Percentiles rank a stretch among this genome's conserved stretches.
These are phyloP conservation scores for Diaporthe citri DNA, from an alignment of 2,329 filamentous ascomycete species.

Conservation along the genomic window DNA sequence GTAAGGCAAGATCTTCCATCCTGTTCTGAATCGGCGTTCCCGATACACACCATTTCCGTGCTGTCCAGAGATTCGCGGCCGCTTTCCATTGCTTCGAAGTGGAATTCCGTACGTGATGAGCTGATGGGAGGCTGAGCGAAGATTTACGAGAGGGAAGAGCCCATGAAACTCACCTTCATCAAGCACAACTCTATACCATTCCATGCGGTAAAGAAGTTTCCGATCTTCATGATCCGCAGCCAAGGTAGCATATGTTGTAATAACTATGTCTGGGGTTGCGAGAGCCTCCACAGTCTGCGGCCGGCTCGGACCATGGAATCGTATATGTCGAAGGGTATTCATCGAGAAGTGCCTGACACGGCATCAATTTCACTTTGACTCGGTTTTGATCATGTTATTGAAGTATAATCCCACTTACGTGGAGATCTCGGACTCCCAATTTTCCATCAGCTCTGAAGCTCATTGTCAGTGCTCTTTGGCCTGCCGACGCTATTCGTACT, in stretches of 20 bases:
- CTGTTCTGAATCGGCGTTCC: conserved; percentile 68
- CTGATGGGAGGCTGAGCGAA: conserved; percentile 46
- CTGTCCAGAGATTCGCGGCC: conserved; percentile 56
- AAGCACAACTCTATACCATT: conserved; percentile 58
- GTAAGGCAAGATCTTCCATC: conserved; percentile 63
- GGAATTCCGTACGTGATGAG: conserved; percentile 63
- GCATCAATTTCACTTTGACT: background rate
- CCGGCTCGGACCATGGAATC: background rate
- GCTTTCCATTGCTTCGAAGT: conserved; percentile 58
- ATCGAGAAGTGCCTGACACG: background rate
- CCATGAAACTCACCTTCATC: conserved; percentile 56
- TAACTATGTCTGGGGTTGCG: conserved; percentile 48
- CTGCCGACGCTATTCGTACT: background rate
- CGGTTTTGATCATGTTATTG: background rate
- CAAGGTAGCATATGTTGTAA: conserved; percentile 63
- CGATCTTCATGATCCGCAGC: conserved; percentile 50
- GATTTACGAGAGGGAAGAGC: background rate
- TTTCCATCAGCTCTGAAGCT: background rate
- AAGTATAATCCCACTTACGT: background rate
- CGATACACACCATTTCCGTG: conserved; percentile 64
- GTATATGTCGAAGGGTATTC: background rate
- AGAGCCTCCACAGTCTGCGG: background rate
- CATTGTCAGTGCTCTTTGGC: background rate
- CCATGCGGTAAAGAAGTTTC: conserved; percentile 49
- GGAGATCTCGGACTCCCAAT: conserved; percentile 7